A percentile compares a stretch with the other conserved stretches of the same genome.
Evolutionary conservation across 495 filamentous ascomycete species (phyloP).

Genomic region (Penicillium robsamsonii): DNA sequence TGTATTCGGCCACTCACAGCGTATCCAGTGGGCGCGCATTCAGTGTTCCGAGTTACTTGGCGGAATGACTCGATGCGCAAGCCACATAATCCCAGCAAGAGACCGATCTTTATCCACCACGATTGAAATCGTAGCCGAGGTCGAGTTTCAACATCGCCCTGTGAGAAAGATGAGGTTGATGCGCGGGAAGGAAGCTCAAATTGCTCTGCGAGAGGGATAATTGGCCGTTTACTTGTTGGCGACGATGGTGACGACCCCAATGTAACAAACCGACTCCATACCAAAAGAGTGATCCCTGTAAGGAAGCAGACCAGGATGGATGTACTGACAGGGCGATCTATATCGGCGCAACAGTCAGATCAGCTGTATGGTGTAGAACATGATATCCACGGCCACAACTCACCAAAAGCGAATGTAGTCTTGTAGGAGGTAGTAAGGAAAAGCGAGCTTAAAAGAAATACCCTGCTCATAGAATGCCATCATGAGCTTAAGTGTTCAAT

Average conservation of each 20-base stretch:
- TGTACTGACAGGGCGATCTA: slow-evolving; percentile 45
- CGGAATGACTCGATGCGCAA: slow-evolving; percentile 42
- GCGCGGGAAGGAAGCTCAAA: slow-evolving; percentile 21
- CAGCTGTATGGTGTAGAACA: neutral
- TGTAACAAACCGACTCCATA: slow-evolving; percentile 32
- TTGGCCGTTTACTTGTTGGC: slow-evolving; percentile 19
- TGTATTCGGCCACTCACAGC: slow-evolving; percentile 33
- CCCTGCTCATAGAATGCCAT: slow-evolving; percentile 21
- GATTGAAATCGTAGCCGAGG: slow-evolving; percentile 10
- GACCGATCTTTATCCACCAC: slow-evolving; percentile 29
- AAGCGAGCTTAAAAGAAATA: slow-evolving; percentile 36
- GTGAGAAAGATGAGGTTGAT: slow-evolving; percentile 16
- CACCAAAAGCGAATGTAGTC: slow-evolving; percentile 45
- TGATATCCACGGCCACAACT: slow-evolving; percentile 10
- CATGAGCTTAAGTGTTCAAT: slow-evolving; percentile 11
- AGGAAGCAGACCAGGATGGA: slow-evolving; percentile 38
- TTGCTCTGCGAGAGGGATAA: slow-evolving; percentile 21
- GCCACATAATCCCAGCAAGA: slow-evolving; percentile 31
- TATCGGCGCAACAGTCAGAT: slow-evolving; percentile 12
- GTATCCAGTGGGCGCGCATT: slow-evolving; percentile 42
- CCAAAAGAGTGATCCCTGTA: slow-evolving; percentile 32
- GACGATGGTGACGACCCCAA: slow-evolving; percentile 18
- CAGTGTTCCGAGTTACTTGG: slow-evolving; percentile 32
- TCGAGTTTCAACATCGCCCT: slow-evolving; percentile 10
- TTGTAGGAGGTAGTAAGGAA: slow-evolving; percentile 37